These are phyloP conservation scores for Singerocomus rubriflavus DNA, from an alignment of 1,284 basidiomycete genomes.

Conservation along the genomic window DNA sequence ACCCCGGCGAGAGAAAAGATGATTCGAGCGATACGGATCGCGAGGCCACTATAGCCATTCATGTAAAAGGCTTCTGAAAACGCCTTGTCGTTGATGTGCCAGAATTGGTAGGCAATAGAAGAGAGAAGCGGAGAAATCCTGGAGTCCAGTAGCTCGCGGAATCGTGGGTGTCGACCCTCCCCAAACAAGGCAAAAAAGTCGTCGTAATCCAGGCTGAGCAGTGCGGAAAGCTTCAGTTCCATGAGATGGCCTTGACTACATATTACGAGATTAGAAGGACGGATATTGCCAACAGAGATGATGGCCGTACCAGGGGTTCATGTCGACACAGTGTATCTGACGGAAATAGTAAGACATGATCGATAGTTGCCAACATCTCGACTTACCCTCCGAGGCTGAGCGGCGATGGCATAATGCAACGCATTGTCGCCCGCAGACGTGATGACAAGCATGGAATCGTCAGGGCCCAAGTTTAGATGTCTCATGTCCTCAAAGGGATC, in stretches of 20 bases:
- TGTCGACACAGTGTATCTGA: constrained; percentile 74
- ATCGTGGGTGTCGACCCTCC: constrained; percentile 59
- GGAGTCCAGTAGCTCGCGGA: constrained; percentile 63
- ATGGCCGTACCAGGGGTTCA: constrained; percentile 51
- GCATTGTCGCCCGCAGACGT: constrained; percentile 83
- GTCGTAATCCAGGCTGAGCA: constrained; percentile 60
- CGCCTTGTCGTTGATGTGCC: constrained; percentile 63
- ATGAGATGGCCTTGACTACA: constrained; percentile 71
- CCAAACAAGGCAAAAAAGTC: constrained; percentile 79
- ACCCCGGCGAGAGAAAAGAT: constrained; percentile 65
- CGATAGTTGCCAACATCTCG: background rate
- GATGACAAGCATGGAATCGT: constrained; percentile 74
- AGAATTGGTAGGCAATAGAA: constrained; percentile 75
- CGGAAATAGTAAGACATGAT: background rate
- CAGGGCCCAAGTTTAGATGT: constrained; percentile 55
- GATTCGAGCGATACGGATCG: constrained; percentile 62
- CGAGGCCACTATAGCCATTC: constrained; percentile 72
- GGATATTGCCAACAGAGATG: background rate
- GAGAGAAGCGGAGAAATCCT: constrained; percentile 73
- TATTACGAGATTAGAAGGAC: constrained; percentile 7
- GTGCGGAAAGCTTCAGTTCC: constrained; percentile 75
- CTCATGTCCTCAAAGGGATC: constrained; percentile 79
- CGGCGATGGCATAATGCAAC: constrained; percentile 75
- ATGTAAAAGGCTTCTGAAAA: constrained; percentile 73
- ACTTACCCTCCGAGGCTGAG: constrained; percentile 50